A percentile compares a stretch with the other conserved stretches of the same genome.
Evolutionary conservation across 176 grass and related monocot species (phyloP).

Genomic region (Aegilops bicornis): DNA sequence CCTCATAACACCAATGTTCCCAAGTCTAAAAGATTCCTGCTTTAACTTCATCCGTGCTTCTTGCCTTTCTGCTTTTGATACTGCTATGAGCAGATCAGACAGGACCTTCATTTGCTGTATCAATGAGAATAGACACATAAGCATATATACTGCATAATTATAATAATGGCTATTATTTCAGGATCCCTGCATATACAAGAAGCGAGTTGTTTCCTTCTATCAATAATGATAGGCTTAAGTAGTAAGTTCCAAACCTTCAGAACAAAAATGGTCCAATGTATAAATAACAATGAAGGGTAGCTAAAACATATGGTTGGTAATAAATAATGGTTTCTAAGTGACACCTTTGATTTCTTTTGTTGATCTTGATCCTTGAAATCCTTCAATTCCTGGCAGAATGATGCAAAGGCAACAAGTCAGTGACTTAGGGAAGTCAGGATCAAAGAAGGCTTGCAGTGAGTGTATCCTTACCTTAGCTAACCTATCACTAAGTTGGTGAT

Average conservation of each 20-base stretch:
- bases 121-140: slow-evolving; percentile 21
- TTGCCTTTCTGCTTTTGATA: slow-evolving; percentile 99
- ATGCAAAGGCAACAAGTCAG: slow-evolving; percentile 38
- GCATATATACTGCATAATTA: background rate
- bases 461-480: slow-evolving; percentile 73
- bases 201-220: background rate
- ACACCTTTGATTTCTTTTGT: slow-evolving; percentile 88
- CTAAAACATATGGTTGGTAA: slow-evolving; percentile 15
- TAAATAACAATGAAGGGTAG: slow-evolving; percentile 14
- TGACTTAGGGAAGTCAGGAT: slow-evolving; percentile 16
- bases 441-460: slow-evolving; percentile 18
- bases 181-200: slow-evolving; percentile 17
- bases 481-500: slow-evolving; percentile 51
- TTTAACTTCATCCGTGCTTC: slow-evolving; percentile 84
- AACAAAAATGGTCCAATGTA: background rate
- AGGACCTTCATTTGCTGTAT: slow-evolving; percentile 87
- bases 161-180: slow-evolving; percentile 21
- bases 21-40: slow-evolving; percentile 95
- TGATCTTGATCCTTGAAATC: slow-evolving; percentile 90
- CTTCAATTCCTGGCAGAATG: slow-evolving; percentile 80
- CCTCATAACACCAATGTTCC: slow-evolving; percentile 98
- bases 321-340: slow-evolving; percentile 7
- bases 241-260: slow-evolving; percentile 5
- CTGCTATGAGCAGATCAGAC: slow-evolving; percentile 84
- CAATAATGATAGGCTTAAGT: background rate